These are phyloP conservation scores for Magnolia kwangsiensis DNA, from an alignment of 164 flowering plant species.

Conservation along the genomic window DNA sequence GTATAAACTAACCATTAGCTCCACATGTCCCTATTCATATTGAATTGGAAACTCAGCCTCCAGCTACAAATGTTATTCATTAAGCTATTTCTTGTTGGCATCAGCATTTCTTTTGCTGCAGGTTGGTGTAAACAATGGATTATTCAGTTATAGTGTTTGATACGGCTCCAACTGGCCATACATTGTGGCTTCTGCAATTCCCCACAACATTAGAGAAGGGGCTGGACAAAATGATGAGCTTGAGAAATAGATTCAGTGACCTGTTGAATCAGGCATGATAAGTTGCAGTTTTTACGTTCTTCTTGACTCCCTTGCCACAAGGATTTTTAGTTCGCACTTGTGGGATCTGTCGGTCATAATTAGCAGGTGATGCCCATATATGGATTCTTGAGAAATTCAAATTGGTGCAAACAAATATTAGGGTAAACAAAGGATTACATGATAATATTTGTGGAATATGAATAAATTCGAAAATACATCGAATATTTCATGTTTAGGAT, in stretches of 20 bases:
- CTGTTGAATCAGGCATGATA: constrained; percentile 66
- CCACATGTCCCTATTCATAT: too few relatives aligned
- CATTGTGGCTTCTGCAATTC: constrained; percentile 86
- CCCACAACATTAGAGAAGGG: constrained; percentile 95
- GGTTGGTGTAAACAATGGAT: constrained; percentile 97
- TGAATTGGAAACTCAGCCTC: too few relatives aligned
- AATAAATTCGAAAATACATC: too few relatives aligned
- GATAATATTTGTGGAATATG: too few relatives aligned
- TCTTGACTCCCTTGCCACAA: background rate
- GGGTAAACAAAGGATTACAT: too few relatives aligned
- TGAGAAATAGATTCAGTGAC: constrained; percentile 90
- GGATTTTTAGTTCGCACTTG: background rate
- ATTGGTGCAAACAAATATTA: too few relatives aligned
- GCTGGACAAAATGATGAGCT: constrained; percentile 75
- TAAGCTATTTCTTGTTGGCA: background rate
- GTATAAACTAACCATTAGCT: too few relatives aligned
- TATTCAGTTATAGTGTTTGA: constrained; percentile 94
- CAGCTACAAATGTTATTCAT: background rate
- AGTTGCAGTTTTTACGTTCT: background rate
- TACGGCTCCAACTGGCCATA: constrained; percentile 99
- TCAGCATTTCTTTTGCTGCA: constrained; percentile 22
- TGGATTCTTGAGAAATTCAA: too few relatives aligned
- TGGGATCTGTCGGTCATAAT: background rate
- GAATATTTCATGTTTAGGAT: too few relatives aligned
- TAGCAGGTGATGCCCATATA: background rate